Percentiles rank a stretch among this genome's conserved stretches.
phyloP scores from a whole-genome alignment of 768 basidiomycete genomes.

The Tricholoma furcatifolium region DNA sequence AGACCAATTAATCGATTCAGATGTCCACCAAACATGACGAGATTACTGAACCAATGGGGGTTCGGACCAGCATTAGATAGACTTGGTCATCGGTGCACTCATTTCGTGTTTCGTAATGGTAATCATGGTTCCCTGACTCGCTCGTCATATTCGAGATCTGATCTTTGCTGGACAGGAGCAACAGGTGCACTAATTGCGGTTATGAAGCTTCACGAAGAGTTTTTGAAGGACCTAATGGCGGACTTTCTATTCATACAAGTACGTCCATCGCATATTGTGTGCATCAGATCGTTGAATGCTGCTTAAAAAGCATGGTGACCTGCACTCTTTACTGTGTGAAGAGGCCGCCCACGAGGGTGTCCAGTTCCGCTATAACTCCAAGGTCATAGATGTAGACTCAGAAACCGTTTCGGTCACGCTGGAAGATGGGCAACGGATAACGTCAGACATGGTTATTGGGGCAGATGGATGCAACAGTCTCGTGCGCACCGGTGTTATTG shows the following conservation, averaged over 20 bases:
- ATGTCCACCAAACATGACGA: constrained; percentile 57
- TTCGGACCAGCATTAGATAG: constrained; percentile 41
- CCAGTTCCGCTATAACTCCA: constrained; percentile 38
- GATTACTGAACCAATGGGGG: constrained; percentile 56
- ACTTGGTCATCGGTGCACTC: constrained; percentile 32
- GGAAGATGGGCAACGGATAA: constrained; percentile 40
- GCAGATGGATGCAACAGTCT: constrained; percentile 55
- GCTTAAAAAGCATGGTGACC: constrained; percentile 45
- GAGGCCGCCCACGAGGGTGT: constrained; percentile 49
- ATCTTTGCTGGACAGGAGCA: constrained; percentile 29
- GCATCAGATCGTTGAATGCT: background rate
- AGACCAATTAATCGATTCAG: constrained; percentile 14
- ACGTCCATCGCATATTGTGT: constrained; percentile 11
- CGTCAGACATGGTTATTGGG: constrained; percentile 55
- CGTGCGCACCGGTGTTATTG: constrained; percentile 32
- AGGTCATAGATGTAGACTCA: constrained; percentile 31
- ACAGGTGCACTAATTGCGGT: constrained; percentile 43
- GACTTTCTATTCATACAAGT: constrained; percentile 31
- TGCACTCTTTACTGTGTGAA: constrained; percentile 46
- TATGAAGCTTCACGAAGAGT: constrained; percentile 46
- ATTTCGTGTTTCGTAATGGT: constrained; percentile 29
- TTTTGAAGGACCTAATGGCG: constrained; percentile 39
- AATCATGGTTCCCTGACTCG: background rate
- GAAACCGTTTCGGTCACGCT: constrained; percentile 33
- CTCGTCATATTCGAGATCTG: background rate